Evolutionary conservation across 768 basidiomycete species (phyloP).

Genomic region (Lactarius trivialis): DNA sequence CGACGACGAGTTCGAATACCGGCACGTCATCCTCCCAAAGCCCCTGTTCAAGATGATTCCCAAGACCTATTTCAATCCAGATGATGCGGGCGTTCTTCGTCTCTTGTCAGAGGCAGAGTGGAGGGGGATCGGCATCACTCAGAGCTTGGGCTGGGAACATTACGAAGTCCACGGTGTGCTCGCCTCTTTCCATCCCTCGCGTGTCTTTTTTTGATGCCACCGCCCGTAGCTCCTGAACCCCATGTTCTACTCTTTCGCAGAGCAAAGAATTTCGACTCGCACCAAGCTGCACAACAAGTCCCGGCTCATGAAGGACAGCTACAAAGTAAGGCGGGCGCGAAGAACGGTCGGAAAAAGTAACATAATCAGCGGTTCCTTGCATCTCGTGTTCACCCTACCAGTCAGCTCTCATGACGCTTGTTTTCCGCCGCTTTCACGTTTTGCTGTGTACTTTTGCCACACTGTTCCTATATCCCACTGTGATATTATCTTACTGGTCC

Average conservation of each 20-base stretch:
- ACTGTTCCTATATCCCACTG: conserved; percentile 1
- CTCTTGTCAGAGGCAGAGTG: conserved; percentile 85
- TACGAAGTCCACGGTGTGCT: conserved; percentile 90
- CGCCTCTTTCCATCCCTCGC: neutral
- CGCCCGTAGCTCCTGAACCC: conserved; percentile 70
- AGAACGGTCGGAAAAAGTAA: conserved; percentile 40
- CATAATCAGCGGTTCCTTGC: neutral
- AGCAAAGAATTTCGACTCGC: conserved; percentile 51
- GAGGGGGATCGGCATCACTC: conserved; percentile 93
- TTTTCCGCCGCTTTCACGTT: conserved; percentile 20
- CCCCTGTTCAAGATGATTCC: conserved; percentile 91
- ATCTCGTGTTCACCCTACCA: conserved; percentile 12
- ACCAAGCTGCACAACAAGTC: conserved; percentile 21
- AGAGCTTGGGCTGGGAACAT: conserved; percentile 95
- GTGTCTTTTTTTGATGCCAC: conserved; percentile 3
- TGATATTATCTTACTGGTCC: conserved; percentile 7
- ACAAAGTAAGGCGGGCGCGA: conserved; percentile 28
- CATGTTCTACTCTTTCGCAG: conserved; percentile 93
- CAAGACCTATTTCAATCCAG: conserved; percentile 66
- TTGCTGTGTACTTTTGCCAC: conserved; percentile 15
- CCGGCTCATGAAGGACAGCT: conserved; percentile 19
- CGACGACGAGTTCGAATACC: conserved; percentile 91
- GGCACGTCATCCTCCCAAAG: conserved; percentile 95
- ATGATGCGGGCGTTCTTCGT: conserved; percentile 72
- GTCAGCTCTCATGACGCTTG: conserved; percentile 25